A percentile compares a stretch with the other conserved stretches of the same genome.
Evolutionary conservation across 345 rosid species (phyloP).

Genomic region (Conringia planisiliqua): DNA sequence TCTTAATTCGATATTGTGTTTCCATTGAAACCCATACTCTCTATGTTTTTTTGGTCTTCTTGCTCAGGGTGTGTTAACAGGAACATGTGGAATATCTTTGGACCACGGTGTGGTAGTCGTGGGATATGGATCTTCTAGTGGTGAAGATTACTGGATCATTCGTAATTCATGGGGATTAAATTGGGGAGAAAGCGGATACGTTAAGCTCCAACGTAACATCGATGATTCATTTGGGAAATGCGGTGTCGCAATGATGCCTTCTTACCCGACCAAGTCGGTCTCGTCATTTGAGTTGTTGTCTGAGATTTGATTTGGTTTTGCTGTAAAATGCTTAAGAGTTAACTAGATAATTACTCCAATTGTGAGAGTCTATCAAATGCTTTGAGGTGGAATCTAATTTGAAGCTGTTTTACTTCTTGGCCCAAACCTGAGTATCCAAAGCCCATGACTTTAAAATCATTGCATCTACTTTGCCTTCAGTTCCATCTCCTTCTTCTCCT

Average conservation of each 20-base stretch:
- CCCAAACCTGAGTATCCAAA: no score
- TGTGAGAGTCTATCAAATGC: no score
- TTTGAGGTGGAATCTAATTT: no score
- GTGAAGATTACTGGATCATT: slow-evolving; percentile 1
- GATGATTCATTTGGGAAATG: slow-evolving; percentile 12
- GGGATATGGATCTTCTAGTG: not conserved
- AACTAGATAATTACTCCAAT: no score
- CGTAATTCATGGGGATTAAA: slow-evolving; percentile 39
- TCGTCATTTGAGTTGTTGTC: not conserved
- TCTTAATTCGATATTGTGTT: not conserved
- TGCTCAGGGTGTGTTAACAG: slow-evolving; percentile 30
- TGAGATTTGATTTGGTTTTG: not conserved
- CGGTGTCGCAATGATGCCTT: slow-evolving; percentile 28
- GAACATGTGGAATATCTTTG: slow-evolving; percentile 2
- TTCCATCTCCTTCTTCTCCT: no score
- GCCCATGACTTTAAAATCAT: no score
- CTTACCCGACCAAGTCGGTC: slow-evolving; percentile 26
- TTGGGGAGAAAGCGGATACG: slow-evolving; percentile 31
- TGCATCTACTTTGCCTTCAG: no score
- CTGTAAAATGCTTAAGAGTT: not conserved
- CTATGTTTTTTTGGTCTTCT: not conserved
- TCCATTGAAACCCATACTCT: not conserved
- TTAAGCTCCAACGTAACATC: slow-evolving; percentile 29
- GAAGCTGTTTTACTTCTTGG: no score
- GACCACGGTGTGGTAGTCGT: not conserved